phyloP scores from a whole-genome alignment of 148 eudicot genomes.

The Pouteria glomerata region DNA sequence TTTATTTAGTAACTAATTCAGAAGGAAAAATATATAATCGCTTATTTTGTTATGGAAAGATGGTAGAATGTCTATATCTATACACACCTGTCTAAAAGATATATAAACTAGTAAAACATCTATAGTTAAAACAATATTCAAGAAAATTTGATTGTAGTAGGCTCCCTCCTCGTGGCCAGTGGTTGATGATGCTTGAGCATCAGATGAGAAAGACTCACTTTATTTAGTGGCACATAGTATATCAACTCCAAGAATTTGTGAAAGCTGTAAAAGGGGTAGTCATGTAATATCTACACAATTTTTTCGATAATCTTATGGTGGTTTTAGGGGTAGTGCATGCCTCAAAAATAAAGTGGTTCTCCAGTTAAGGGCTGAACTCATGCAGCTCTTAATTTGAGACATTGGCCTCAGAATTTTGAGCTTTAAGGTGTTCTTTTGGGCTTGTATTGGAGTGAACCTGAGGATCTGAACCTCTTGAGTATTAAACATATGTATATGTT shows the following conservation, averaged over 20 bases:
- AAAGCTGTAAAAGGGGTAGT: not conserved
- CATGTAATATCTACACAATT: too few species aligned
- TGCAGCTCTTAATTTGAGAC: not conserved
- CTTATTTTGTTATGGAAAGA: not conserved
- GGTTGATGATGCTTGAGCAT: not conserved
- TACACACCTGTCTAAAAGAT: too few species aligned
- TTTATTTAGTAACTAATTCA: not conserved
- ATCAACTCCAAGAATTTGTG: not conserved
- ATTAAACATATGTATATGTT: not conserved
- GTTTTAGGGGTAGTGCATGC: not conserved
- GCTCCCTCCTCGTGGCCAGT: not conserved
- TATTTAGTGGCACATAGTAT: not conserved
- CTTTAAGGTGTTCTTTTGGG: not conserved
- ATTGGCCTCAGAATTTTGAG: conserved; percentile 2
- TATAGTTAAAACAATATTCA: too few species aligned
- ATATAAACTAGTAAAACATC: too few species aligned
- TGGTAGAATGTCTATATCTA: too few species aligned
- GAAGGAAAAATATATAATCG: not conserved
- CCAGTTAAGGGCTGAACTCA: not conserved
- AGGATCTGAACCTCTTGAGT: not conserved
- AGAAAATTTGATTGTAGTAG: not conserved
- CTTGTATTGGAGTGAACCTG: not conserved
- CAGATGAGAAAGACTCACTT: not conserved
- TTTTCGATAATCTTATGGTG: not conserved
- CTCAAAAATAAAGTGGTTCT: not conserved